These are phyloP conservation scores for Discostella stelligeroides DNA, from an alignment of 108 stramenopile genomes.

Conservation along the genomic window DNA sequence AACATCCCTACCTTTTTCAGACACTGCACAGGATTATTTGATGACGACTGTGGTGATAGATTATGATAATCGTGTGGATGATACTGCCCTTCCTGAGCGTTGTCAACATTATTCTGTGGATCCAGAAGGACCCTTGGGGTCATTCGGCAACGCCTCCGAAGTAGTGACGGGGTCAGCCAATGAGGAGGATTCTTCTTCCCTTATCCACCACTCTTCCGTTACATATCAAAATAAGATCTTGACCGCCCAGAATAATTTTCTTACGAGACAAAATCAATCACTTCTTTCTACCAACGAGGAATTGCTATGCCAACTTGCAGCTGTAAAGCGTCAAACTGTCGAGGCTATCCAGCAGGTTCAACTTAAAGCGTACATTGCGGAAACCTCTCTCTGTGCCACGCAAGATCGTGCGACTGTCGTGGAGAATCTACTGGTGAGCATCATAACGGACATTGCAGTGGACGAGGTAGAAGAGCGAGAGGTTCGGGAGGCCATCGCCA, in stretches of 20 bases:
- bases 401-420: constrained; percentile 31
- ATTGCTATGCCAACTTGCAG: constrained; percentile 18
- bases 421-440: constrained; percentile 22
- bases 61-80: constrained; percentile 33
- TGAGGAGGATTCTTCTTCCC: neutral
- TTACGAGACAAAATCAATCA: constrained; percentile 12
- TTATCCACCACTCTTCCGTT: constrained; percentile 8
- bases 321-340: constrained; percentile 14
- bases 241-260: constrained; percentile 7
- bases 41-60: constrained; percentile 27
- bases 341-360: constrained; percentile 46
- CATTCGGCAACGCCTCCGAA: neutral
- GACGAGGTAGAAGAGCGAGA: constrained; percentile 4
- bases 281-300: constrained; percentile 23
- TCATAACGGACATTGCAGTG: constrained; percentile 4
- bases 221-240: constrained; percentile 4
- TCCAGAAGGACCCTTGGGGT: neutral
- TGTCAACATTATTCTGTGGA: constrained; percentile 1
- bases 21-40: constrained; percentile 1
- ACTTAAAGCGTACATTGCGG: constrained; percentile 46
- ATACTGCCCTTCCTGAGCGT: constrained; percentile 28
- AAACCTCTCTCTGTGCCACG: constrained; percentile 38
- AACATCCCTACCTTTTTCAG: neutral
- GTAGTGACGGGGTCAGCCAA: no score
- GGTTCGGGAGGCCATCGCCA: constrained; percentile 3